Evolutionary conservation across 208 protist genomes (phyloP), one percentile per base, ranked within the genome.

Genomic region (Trypanosoma rangeli): DNA sequence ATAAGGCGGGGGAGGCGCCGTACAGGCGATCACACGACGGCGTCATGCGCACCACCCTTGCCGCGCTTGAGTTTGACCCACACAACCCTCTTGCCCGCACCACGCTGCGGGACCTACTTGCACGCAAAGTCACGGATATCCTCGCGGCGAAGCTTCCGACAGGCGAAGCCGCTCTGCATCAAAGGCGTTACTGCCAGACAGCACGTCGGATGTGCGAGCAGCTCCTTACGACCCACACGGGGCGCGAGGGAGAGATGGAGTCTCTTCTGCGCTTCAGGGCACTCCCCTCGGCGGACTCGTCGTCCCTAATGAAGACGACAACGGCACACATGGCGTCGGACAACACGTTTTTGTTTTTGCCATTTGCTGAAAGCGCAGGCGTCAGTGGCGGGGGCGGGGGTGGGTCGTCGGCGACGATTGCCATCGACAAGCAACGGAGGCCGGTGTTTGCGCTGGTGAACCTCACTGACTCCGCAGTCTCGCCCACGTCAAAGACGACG

Each of bases 11-110:
- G 49, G 49, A 22, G 24, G 52, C 33, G 28, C 57, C 68, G n/a
- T 68, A 71, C 54, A 20, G 46, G 18, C 53, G 64, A 0, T 68
- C 76, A 15, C 79, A 85, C 29, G 85, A 91, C 64, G 74, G 74
- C 13, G 78, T 91, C 15, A 71, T 91, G 73, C 82, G 86, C 12
- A 75, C 74, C 16, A 54, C 80, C 13, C 70, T 91, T n/a, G 80
- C 86, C 3, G 79, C 80, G 0, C 42, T 91, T n/a, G 80, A 83
- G 65, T 79, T 80, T 63, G 86, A 86, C 58, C 70, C 83, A 0
- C 65, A 82, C 57, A 68, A 86, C 49, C 70, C 75, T 12, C 33
- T 73, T 0, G 82, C 86, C 37, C 80, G 86, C 5, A 71, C 82
- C 20, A 80, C 79, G 26, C 7, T 86, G 29, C 31, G 81, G 1